phyloP scores from a whole-genome alignment of 225 moss, liverwort and hornwort species.

The Marchantia paleacea region DNA sequence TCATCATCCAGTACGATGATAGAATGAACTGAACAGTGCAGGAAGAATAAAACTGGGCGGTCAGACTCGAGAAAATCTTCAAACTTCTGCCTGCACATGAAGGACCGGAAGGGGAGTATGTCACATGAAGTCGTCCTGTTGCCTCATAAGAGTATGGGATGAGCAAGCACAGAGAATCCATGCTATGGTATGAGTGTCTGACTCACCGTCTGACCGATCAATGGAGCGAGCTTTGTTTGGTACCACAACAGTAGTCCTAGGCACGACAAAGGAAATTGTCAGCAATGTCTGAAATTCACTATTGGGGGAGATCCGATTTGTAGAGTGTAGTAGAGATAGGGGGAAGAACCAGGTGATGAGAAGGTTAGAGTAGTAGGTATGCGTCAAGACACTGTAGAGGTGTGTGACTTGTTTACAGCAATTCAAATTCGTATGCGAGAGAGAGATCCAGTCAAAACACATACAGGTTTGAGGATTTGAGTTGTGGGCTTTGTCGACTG shows the following conservation, averaged over 20 bases:
- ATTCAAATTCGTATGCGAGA: neutral
- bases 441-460: neutral
- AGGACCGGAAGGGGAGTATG: neutral
- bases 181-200: conserved; percentile 1
- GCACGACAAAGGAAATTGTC: neutral
- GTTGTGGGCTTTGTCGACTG: neutral
- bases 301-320: conserved; percentile 1
- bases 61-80: neutral
- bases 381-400: neutral
- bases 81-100: neutral
- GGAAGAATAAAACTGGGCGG: neutral
- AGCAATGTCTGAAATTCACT: neutral
- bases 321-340: neutral
- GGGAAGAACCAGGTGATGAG: neutral
- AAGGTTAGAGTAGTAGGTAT: neutral
- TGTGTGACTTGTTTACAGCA: neutral
- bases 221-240: neutral
- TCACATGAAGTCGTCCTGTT: neutral
- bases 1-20: neutral
- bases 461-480: neutral
- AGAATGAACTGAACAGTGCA: neutral
- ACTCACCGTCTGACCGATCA: neutral
- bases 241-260: neutral
- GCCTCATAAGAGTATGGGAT: neutral
- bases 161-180: no score